Conservation (phyloP, 805 yeast species). For the Metahyphopichia silvanorum region DNA sequence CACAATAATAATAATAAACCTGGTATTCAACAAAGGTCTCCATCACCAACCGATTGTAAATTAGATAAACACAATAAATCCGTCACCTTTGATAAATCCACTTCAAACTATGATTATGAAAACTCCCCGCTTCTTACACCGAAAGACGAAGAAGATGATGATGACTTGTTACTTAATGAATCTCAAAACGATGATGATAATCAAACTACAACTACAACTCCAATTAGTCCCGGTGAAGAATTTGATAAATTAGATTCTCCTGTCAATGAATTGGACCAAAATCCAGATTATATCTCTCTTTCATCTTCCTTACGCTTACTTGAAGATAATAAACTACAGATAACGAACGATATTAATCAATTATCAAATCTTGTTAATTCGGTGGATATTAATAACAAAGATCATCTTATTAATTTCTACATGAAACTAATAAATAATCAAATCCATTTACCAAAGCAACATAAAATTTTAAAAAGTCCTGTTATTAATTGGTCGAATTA, state of each 20-base stretch:
- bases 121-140: conserved; percentile 39
- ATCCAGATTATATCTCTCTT: conserved; percentile 37
- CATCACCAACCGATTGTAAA: conserved; percentile 13
- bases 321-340: conserved; percentile 15
- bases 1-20: neutral
- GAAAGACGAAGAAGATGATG: conserved; percentile 38
- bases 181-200: conserved; percentile 3
- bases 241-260: conserved; percentile 2
- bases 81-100: conserved; percentile 24
- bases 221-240: neutral
- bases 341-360: conserved; percentile 26
- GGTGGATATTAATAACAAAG: conserved; percentile 10
- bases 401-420: conserved; percentile 28
- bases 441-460: conserved; percentile 31
- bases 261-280: conserved; percentile 16
- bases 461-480: conserved; percentile 31
- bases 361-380: conserved; percentile 27
- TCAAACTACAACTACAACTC: neutral
- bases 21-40: conserved; percentile 17
- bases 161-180: conserved; percentile 9
- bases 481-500: conserved; percentile 35
- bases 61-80: conserved; percentile 15
- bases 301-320: conserved; percentile 29
- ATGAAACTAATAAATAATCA: conserved; percentile 31
- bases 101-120: conserved; percentile 24